Base-by-base conservation (phyloP, 257 asterid genomes). In the Thymus mandschuricus region DNA sequence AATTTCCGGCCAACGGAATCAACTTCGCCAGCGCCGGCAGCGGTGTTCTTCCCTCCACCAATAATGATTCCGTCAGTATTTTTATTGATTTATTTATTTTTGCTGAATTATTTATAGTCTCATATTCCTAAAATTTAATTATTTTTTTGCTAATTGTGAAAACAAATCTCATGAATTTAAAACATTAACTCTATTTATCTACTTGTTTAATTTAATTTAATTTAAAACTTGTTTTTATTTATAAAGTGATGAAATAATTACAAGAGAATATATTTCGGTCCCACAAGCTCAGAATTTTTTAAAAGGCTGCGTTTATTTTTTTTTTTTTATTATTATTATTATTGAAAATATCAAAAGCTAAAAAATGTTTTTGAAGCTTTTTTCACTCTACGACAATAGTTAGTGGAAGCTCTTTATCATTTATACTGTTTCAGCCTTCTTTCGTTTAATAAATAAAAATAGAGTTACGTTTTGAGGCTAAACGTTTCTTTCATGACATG, bases 1-100 rank as follows among this genome's bases (percentile, higher is more conserved):
- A 40, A 44, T 85, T 76, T 71, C 97, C 97, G 56, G 48, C 86
- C 0, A 88, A 91, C 69, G 96, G 96, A 7, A 72, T 91, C 76
- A 91, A 91, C 76, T 91, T 91, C 46, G 97, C 97, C 31, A 91
- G 96, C 43, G 97, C 97, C 52, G 96, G 97, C 15, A 91, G 97
- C 66, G 97, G 97, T 31, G 91, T 87, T 81, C 66, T 88, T 6
- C 67, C 2, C 5, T 69, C 78, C 29, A 91, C 97, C 6, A 91
- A 91, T 71, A 82, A 75, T 2, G 88, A 80, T 49, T 69, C 81
- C 60, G 94, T 91, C 71, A 79, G 85, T 68, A 38, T 7, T 27
- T 12, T 5, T 46, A 13, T 35, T 1, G 2, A 45, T 51, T 27
- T 10, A 0, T 34, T 8, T 13, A 1, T 12, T 30, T 1, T 12